Conservation (phyloP, 2,329 filamentous ascomycete species). For the Mariannaea sp. region DNA sequence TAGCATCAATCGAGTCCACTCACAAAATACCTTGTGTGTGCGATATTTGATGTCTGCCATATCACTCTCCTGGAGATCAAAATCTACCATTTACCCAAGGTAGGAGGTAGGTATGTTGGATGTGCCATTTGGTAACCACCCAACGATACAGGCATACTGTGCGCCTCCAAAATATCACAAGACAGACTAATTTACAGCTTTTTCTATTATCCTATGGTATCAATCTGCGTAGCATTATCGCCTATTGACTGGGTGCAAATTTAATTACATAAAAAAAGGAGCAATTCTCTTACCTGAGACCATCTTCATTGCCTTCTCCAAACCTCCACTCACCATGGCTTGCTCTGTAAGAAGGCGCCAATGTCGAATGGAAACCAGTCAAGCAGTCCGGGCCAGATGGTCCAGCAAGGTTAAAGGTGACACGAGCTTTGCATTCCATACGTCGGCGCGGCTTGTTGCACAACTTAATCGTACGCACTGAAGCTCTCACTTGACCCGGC, state of each 20-base stretch:
- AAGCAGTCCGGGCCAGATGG: constrained; percentile 9
- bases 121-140: too few species aligned
- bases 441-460: constrained; percentile 19
- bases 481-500: constrained; percentile 14
- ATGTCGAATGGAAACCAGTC: constrained; percentile 6
- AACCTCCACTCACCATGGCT: not conserved
- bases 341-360: constrained; percentile 3
- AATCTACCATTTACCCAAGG: not conserved
- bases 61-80: not conserved
- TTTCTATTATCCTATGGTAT: too few species aligned
- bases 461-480: constrained; percentile 16
- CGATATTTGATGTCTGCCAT: not conserved
- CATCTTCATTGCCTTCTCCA: not conserved
- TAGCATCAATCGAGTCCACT: not conserved
- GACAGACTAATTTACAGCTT: too few species aligned
- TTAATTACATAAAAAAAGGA: not conserved
- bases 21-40: not conserved
- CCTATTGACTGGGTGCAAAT: not conserved
- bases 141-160: too few species aligned
- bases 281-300: not conserved
- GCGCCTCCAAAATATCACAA: too few species aligned
- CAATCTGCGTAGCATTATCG: too few species aligned
- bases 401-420: constrained; percentile 22
- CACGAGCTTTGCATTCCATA: constrained; percentile 33
- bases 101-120: too few species aligned